These are phyloP conservation scores for Hortiboletus flavorubellus DNA, from an alignment of 768 basidiomycete species.

Conservation along the genomic window DNA sequence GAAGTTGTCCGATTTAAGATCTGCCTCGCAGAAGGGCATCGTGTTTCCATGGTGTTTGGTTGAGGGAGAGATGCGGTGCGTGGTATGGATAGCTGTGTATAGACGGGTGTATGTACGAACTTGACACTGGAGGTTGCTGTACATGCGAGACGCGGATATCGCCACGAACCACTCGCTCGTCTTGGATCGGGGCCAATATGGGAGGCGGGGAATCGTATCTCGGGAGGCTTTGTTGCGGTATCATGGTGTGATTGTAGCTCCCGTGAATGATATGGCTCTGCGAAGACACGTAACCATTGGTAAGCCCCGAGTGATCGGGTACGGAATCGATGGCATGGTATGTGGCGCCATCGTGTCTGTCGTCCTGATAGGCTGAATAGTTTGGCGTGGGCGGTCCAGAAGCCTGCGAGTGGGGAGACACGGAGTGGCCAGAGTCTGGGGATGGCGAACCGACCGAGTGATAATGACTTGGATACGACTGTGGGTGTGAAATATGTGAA, in stretches of 20 bases:
- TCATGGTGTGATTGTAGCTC: conserved; percentile 20
- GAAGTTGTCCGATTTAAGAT: conserved; percentile 16
- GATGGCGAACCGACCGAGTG: conserved; percentile 42
- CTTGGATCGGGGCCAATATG: conserved; percentile 54
- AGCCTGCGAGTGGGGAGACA: conserved; percentile 34
- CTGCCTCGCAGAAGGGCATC: conserved; percentile 40
- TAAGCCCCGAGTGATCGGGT: conserved; percentile 27
- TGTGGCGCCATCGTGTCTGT: conserved; percentile 37
- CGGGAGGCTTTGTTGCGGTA: conserved; percentile 20
- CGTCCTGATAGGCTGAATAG: conserved; percentile 47
- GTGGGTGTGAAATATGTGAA: conserved; percentile 57
- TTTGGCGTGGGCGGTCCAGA: conserved; percentile 33
- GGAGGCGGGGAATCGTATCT: conserved; percentile 55
- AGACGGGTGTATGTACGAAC: conserved; percentile 42
- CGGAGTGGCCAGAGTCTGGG: conserved; percentile 50
- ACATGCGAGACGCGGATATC: conserved; percentile 29
- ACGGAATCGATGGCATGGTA: conserved; percentile 37
- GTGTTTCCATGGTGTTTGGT: conserved; percentile 45
- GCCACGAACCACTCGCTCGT: conserved; percentile 32
- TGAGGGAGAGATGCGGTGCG: conserved; percentile 34
- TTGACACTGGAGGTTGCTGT: conserved; percentile 29
- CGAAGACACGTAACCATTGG: conserved; percentile 33
- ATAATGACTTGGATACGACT: conserved; percentile 39
- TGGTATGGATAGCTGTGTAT: conserved; percentile 42
- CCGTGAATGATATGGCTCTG: conserved; percentile 27